Percentiles rank a stretch among this genome's conserved stretches.
These are phyloP conservation scores for Astrothelium macrocarpum DNA, from an alignment of 495 filamentous ascomycete species.

Conservation along the genomic window DNA sequence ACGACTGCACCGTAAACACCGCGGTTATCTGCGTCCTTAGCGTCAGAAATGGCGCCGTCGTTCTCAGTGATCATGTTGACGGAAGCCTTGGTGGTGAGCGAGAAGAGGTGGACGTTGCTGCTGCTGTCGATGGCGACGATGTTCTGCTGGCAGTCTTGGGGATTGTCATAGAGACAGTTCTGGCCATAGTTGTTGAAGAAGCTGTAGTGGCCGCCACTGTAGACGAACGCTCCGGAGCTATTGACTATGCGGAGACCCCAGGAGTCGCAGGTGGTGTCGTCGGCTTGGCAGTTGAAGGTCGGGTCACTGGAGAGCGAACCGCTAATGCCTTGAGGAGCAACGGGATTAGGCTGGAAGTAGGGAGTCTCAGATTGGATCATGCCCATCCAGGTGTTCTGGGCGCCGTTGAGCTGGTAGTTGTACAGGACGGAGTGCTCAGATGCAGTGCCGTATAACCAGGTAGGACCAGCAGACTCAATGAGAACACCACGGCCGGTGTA, in stretches of 20 bases:
- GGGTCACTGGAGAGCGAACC: constrained; percentile 28
- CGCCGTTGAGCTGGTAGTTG: constrained; percentile 68
- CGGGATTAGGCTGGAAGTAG: constrained; percentile 35
- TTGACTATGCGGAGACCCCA: constrained; percentile 44
- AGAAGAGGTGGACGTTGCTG: constrained; percentile 40
- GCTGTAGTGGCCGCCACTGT: constrained; percentile 64
- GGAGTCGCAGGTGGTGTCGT: constrained; percentile 33
- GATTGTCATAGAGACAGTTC: constrained; percentile 22
- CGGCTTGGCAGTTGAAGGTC: constrained; percentile 29
- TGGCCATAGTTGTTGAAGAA: constrained; percentile 58
- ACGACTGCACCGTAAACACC: constrained; percentile 28
- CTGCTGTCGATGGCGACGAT: constrained; percentile 44
- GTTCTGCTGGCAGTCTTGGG: constrained; percentile 46
- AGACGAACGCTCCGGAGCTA: constrained; percentile 23
- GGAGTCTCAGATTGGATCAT: constrained; percentile 78
- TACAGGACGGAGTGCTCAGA: constrained; percentile 72
- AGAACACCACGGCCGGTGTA: constrained; percentile 40
- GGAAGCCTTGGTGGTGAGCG: constrained; percentile 20
- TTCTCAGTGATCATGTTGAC: constrained; percentile 24
- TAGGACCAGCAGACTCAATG: constrained; percentile 45
- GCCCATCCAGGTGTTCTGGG: constrained; percentile 60
- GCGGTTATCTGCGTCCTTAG: constrained; percentile 28
- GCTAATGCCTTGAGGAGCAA: constrained; percentile 27
- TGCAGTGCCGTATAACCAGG: constrained; percentile 58
- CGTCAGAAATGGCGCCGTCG: constrained; percentile 7